Base-by-base conservation (phyloP, 2,329 filamentous ascomycete genomes). In the Colletotrichum sansevieriae region DNA sequence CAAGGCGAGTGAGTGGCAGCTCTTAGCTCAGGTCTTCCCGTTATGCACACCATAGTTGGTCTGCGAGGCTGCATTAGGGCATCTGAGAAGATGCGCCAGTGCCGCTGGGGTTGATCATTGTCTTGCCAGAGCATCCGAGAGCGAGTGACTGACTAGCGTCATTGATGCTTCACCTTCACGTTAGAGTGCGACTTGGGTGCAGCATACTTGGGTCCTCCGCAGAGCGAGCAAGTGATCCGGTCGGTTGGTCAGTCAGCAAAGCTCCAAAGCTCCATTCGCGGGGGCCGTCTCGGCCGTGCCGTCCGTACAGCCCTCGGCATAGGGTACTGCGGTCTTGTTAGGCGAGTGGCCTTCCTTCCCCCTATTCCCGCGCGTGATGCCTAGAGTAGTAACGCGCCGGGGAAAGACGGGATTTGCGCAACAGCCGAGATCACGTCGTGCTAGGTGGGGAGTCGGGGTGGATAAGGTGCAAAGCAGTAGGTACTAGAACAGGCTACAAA, bases 381-480 rank as follows among this genome's bases (percentile, higher is more conserved):
- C 65, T 33, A 68, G 55, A 49, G 49, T 5, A 43, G 62, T 56
- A 66, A 55, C 47, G 54, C 55, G 62, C 63, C 63, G 55, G 55
- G 55, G 55, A 43, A 35, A 46, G 56, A 29, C 62, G 55, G 62
- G 63, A 56, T 69, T 65, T 61, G 55, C 56, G n/a, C 56, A 60
- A 51, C 56, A 60, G 47, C 55, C 65, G 62, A 66, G 49, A 61
- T 56, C 62, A 68, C 41, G 12, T 46, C n/a, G 25, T 46, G 54
- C 54, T 57, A 41, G 49, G 63, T 25, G 15, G 57, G 35, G 41
- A 43, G 58, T 49, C 37, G n/a, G 49, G 13, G 59, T 66, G 64
- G 64, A 57, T 63, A 12, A 37, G 37, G 55, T 25, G 35, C 56
- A 65, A 43, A 54, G 35, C 46, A 52, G 41, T 39, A 13, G n/a